Base-by-base conservation (phyloP, 192 early-diverging fungal genomes). In the Helicostylum pulchrum region DNA sequence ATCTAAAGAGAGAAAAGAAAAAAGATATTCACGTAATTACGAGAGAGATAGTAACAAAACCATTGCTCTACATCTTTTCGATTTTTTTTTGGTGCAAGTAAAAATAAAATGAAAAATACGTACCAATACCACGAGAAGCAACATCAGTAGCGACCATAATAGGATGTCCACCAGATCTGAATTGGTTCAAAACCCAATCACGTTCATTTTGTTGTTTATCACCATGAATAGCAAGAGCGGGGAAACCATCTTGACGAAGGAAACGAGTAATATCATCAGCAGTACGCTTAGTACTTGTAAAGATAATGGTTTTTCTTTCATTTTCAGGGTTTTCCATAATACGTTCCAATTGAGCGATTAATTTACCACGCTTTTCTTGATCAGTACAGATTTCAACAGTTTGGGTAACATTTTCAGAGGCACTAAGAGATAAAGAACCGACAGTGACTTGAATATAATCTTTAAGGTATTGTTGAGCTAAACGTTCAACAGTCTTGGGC, bases 111-210 rank as follows among this genome's bases (percentile, higher is more conserved):
- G 36, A 39, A n/a, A 23, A 39, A 58, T 58, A 75, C 85, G 82
- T 93, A 94, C 92, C 93, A 66, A 95, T 85, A 68, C 95, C 96
- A 80, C 96, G 90, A 66, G 91, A 90, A 39, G 96, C 96, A 49
- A 98, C 94, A 79, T 98, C 97, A n/a, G 97, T 99, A 7, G 97
- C 97, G 71, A 99, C 93, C 85, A 99, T 88, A 61, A 99, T 90
- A 17, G 94, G 94, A 42, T 81, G 86, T 48, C 80, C 82, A 61
- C 95, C 94, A 39, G 78, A 67, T 73, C 94, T 91, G 86, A 99
- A 99, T 75, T 96, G 88, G 51, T 80, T 78, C 67, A 99, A 85
- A 6, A 94, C 95, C 93, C 92, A 94, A 77, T 98, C 95, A 74
- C 97, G 94, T 72, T 98, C 94, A 42, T 81, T 85, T 80, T 99